Evolutionary conservation across 2,329 filamentous ascomycete genomes (phyloP), one percentile per base, ranked within the genome.

Genomic region (Raffaelea albimanens): DNA sequence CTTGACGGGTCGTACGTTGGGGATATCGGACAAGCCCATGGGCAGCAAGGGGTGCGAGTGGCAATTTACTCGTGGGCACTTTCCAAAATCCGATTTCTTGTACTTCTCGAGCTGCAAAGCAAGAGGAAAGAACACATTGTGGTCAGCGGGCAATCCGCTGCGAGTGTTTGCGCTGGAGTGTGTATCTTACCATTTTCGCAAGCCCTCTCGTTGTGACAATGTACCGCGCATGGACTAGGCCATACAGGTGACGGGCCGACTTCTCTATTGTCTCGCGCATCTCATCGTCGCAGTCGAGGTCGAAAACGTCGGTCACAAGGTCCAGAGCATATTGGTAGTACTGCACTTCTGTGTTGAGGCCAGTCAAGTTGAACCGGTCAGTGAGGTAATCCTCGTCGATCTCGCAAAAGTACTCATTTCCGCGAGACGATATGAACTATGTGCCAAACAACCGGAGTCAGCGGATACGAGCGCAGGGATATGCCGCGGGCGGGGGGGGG

Each of bases 321-420:
- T 98, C 93, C 41, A 98, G 78, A 16, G 93, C 93, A 78, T 98
- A 96, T 67, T 98, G 93, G 61, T 98, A 98, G 72, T 97, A 96
- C 61, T 95, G 87, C 14, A 98, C 93, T 64, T 98, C 93, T 33
- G 88, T 91, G 68, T 97, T 96, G 44, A 98, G 78, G 34, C 93
- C 93, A 1, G 93, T 98, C 52, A 98, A 74, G 69, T 98, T 98
- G 78, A 98, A 98, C 44, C 93, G 83, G 66, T 98, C 93, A 45
- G 90, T 97, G 42, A 98, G 77, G 67, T 98, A 98, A 60, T 98
- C 93, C 66, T 98, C 93, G 67, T 98, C 93, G 60, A 98, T 97
- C 64, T 98, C 93, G 78, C 93, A 98, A 61, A 97, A 98, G 69
- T 98, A 98, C 65, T 98, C 93, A 68, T 98, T 97, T 55, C 93